phyloP scores from a whole-genome alignment of 352 stramenopile genomes.

The Phytophthora ohioensis region DNA sequence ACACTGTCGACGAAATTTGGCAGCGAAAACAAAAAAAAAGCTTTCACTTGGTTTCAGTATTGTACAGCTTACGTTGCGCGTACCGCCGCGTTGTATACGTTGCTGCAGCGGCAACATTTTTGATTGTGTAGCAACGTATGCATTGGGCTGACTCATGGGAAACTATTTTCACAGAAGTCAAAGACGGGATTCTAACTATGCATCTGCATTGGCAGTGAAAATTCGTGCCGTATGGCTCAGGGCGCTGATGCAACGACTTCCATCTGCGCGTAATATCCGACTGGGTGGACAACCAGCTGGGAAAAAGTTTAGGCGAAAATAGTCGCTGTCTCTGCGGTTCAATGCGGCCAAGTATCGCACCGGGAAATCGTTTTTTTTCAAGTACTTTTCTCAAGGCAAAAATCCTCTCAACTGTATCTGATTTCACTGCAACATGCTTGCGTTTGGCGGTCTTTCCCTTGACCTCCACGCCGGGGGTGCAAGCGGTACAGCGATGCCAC shows the following conservation, averaged over 20 bases:
- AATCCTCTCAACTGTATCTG: constrained; percentile 10
- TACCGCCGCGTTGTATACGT: neutral
- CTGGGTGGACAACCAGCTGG: neutral
- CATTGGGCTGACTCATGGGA: neutral
- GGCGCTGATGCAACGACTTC: neutral
- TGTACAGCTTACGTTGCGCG: neutral
- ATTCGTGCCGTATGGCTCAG: neutral
- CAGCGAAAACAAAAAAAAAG: neutral
- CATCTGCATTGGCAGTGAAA: neutral
- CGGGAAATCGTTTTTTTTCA: constrained; percentile 12
- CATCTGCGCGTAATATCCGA: neutral
- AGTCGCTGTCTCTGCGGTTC: neutral
- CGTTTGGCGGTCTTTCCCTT: constrained; percentile 8
- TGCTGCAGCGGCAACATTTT: neutral
- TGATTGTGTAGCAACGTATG: neutral
- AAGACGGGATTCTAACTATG: too few species aligned
- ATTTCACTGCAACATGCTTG: constrained; percentile 19
- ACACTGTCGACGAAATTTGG: constrained; percentile 15
- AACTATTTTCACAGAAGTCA: too few species aligned
- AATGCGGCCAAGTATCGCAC: constrained; percentile 19
- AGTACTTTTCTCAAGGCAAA: constrained; percentile 31
- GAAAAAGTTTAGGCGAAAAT: neutral
- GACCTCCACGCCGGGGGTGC: constrained; percentile 19
- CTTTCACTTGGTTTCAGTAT: constrained; percentile 21
- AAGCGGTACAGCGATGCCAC: constrained; percentile 30